phyloP scores from a whole-genome alignment of 2,329 filamentous ascomycete genomes.

The Colletotrichum musicola region DNA sequence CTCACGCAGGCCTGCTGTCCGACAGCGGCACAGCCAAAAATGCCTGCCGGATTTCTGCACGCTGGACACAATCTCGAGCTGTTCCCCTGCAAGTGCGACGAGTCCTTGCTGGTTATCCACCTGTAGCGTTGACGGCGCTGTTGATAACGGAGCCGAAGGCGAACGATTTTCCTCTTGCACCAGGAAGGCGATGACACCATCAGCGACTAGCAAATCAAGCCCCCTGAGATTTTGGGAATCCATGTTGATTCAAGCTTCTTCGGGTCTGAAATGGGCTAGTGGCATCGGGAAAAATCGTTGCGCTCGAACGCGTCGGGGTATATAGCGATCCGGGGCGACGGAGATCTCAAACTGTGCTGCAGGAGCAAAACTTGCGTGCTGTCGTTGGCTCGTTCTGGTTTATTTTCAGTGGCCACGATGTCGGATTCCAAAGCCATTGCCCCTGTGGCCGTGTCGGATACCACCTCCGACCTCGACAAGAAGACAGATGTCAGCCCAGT shows the following conservation, averaged over 20 bases:
- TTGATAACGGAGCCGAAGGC: constrained; percentile 4
- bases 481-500: constrained; percentile 7
- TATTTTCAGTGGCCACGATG: background rate
- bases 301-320: constrained; percentile 6
- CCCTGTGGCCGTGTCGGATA: constrained; percentile 12
- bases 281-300: constrained; percentile 26
- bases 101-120: constrained; percentile 11
- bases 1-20: constrained; percentile 1
- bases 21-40: background rate
- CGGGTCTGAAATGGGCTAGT: background rate
- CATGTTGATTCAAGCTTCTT: background rate
- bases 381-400: background rate
- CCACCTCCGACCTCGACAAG: constrained; percentile 9
- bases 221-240: background rate
- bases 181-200: constrained; percentile 21
- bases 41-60: background rate
- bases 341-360: background rate
- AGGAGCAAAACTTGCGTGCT: background rate
- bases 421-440: constrained; percentile 9
- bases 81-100: background rate
- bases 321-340: constrained; percentile 19
- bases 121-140: background rate
- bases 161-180: background rate
- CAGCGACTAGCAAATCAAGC: constrained; percentile 5
- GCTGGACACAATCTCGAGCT: background rate